Evolutionary conservation across 176 grass and related monocot genomes (phyloP), one percentile per base, ranked within the genome.

Genomic region (Guadua angustifolia): DNA sequence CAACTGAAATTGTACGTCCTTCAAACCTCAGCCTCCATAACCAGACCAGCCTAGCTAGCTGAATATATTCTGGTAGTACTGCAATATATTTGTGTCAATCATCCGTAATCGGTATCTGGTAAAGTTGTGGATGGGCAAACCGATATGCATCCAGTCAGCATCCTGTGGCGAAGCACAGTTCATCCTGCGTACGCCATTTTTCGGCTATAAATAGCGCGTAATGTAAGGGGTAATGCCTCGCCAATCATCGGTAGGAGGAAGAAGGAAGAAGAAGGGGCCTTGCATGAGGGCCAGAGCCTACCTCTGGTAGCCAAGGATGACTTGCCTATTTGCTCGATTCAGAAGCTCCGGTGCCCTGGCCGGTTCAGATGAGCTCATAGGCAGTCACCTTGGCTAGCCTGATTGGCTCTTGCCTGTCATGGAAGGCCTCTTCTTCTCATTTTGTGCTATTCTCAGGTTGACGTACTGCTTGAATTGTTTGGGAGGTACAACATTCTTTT

Each of bases 311-410:
- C 89, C 89, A 91, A 90, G 88, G 84, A 90, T 90, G 88, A 90
- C 83, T 92, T 92, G 90, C 90, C 90, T 92, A 89, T 52, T 49
- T 32, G 25, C 69, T 87, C 71, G 17, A 13, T 61, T 69, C 76
- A 52, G 78, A 60, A 42, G 73, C 42, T 40, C 66, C 39, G 64
- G 69, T 16, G 58, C 14, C 43, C 33, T 29, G 64, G 46, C 40
- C 19, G 29, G 73, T 79, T 77, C 74, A 5, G 66, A 52, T 75
- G 83, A 44, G 79, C 73, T 13, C 78, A 51, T 87, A 87, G 90
- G 90, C 90, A 59, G 86, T 89, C 86, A 69, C 90, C 90, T 89
- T 92, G 90, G 90, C 90, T 89, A 92, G 26, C 29, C 90, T 83
- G 61, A 86, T 52, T 79, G 59, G 90, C 83, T 92, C 83, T 88